Evolutionary conservation across 331 rosid genomes (phyloP).

Genomic region (Malus hybrid): DNA sequence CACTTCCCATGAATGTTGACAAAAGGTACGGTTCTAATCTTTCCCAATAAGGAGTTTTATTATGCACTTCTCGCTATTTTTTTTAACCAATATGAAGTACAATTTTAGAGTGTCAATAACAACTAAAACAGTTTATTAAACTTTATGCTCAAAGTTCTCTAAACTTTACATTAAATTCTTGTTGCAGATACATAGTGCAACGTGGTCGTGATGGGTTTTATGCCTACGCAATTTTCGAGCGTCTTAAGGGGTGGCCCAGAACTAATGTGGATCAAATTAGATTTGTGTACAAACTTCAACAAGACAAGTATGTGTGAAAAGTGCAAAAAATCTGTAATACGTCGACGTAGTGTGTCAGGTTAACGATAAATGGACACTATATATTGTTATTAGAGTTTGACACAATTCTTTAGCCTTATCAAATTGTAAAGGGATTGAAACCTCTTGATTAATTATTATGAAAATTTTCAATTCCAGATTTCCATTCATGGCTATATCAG

Average conservation of each 20-base stretch:
- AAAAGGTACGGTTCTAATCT: slow-evolving; percentile 36
- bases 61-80: no score
- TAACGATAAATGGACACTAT: no score
- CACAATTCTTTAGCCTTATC: not conserved
- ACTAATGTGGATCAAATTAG: slow-evolving; percentile 45
- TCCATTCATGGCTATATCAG: slow-evolving; percentile 58
- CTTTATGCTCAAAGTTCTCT: not conserved
- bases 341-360: no score
- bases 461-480: slow-evolving; percentile 28
- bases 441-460: not conserved
- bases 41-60: no score
- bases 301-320: slow-evolving; percentile 25
- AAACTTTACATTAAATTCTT: not conserved
- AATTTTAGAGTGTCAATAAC: not conserved
- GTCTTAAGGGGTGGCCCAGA: slow-evolving; percentile 43
- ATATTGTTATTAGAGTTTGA: not conserved
- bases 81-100: no score
- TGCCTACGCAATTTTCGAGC: slow-evolving; percentile 47
- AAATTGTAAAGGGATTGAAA: no score
- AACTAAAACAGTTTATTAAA: not conserved
- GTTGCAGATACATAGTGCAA: slow-evolving; percentile 50
- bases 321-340: no score
- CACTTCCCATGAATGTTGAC: slow-evolving; percentile 52
- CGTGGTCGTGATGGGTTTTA: slow-evolving; percentile 60
- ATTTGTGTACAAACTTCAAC: slow-evolving; percentile 42